Evolutionary conservation across 2,329 filamentous ascomycete species (phyloP).

Genomic region (Diaporthe longicolla): DNA sequence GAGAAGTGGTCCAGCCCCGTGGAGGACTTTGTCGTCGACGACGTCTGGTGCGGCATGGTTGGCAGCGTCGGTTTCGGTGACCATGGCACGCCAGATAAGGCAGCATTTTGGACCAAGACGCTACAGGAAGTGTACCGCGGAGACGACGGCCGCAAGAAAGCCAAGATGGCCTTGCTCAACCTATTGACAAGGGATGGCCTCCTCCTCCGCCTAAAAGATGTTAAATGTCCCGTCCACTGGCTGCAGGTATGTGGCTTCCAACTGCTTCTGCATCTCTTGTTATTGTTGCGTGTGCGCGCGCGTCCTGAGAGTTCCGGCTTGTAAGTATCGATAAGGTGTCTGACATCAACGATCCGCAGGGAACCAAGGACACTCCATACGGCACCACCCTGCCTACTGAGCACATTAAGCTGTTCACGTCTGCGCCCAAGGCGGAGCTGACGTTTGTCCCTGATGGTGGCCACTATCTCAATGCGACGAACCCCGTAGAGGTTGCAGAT

Average conservation of each 20-base stretch:
- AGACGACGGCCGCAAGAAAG: conserved; percentile 64
- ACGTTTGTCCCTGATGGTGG: conserved; percentile 59
- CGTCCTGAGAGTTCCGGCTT: background rate
- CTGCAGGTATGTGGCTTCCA: conserved; percentile 59
- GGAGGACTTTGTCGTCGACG: conserved; percentile 62
- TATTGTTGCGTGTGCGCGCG: background rate
- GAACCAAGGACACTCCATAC: conserved; percentile 61
- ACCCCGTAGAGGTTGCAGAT: conserved; percentile 60
- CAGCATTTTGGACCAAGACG: conserved; percentile 62
- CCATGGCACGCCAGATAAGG: conserved; percentile 53
- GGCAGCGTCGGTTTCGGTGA: conserved; percentile 61
- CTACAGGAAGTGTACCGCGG: conserved; percentile 63
- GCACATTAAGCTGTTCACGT: conserved; percentile 66
- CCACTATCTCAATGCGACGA: conserved; percentile 66
- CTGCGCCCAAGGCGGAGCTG: conserved; percentile 59
- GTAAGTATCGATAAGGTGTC: background rate
- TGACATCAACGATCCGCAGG: conserved; percentile 50
- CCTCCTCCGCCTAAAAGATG: conserved; percentile 59
- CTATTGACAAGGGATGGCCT: conserved; percentile 64
- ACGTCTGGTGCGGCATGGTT: conserved; percentile 62
- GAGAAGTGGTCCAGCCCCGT: conserved; percentile 58
- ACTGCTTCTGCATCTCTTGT: background rate
- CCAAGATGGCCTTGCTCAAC: conserved; percentile 60
- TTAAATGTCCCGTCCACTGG: conserved; percentile 67
- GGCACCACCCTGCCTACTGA: conserved; percentile 57